Percentiles rank a stretch among this genome's conserved stretches.
These are phyloP conservation scores for Dillenia turbinata DNA, from an alignment of 164 flowering plant species.

Conservation along the genomic window DNA sequence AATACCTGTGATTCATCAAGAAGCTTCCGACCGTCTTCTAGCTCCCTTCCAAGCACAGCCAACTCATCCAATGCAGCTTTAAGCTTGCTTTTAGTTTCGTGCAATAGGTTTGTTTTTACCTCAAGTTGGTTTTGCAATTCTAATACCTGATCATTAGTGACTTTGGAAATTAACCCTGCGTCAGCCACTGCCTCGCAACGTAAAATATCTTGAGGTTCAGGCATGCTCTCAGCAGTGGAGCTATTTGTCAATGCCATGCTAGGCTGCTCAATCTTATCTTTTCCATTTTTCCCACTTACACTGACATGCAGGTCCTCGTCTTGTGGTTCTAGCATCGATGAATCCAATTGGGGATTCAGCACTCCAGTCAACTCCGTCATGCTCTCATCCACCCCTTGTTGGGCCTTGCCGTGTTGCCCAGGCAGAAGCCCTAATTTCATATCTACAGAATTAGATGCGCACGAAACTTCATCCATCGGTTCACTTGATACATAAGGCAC, in stretches of 20 bases:
- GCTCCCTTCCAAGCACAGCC: slow-evolving; percentile 50
- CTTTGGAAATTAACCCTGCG: slow-evolving; percentile 29
- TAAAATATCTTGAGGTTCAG: slow-evolving; percentile 29
- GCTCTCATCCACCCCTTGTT: slow-evolving; percentile 79
- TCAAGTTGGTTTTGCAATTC: slow-evolving; percentile 59
- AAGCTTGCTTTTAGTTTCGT: slow-evolving; percentile 60
- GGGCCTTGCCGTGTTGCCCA: slow-evolving; percentile 35
- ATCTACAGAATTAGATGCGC: slow-evolving; percentile 48
- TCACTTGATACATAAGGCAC: slow-evolving; percentile 39
- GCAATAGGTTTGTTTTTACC: slow-evolving; percentile 52
- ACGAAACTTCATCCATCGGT: slow-evolving; percentile 89
- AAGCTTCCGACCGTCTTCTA: slow-evolving; percentile 68
- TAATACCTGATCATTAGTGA: slow-evolving; percentile 28
- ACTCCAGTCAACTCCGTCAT: slow-evolving; percentile 75
- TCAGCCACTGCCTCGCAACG: slow-evolving; percentile 35
- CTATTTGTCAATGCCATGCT: slow-evolving; percentile 37
- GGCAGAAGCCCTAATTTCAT: slow-evolving; percentile 36
- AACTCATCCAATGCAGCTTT: slow-evolving; percentile 66
- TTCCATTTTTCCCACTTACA: slow-evolving; percentile 36
- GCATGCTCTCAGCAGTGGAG: slow-evolving; percentile 50
- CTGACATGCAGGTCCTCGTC: slow-evolving; percentile 37
- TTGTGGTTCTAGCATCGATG: slow-evolving; percentile 75
- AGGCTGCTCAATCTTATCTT: slow-evolving; percentile 35
- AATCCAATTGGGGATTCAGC: slow-evolving; percentile 64
- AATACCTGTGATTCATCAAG: slow-evolving; percentile 92